These are phyloP conservation scores for Canavalia gladiata DNA, from an alignment of 306 rosid genomes.

Conservation along the genomic window DNA sequence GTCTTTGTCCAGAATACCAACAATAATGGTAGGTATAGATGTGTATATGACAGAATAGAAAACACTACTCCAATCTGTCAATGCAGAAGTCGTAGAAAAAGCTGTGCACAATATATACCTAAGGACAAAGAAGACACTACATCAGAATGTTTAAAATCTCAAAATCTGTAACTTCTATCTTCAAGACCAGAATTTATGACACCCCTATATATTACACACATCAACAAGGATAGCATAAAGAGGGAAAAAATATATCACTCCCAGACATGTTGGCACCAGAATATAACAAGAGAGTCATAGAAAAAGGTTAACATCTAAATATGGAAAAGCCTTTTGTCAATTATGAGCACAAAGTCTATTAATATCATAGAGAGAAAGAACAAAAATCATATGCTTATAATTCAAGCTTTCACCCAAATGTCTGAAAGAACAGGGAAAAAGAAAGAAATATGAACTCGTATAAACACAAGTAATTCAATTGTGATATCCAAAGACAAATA, in stretches of 20 bases:
- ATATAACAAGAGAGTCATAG: constrained; percentile 16
- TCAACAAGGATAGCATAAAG: constrained; percentile 17
- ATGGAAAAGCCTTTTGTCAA: constrained; percentile 21
- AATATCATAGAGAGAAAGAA: constrained; percentile 34
- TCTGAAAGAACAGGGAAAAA: constrained; percentile 2
- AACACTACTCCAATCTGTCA: constrained; percentile 99
- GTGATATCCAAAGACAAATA: constrained; percentile 39
- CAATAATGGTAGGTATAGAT: constrained; percentile 91
- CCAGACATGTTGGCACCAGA: constrained; percentile 35
- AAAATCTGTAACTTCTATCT: constrained; percentile 36
- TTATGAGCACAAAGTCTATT: constrained; percentile 17
- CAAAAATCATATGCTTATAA: constrained; percentile 17
- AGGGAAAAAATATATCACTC: constrained; percentile 32
- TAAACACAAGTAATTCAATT: constrained; percentile 24
- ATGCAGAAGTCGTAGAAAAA: constrained; percentile 90
- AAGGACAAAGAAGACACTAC: constrained; percentile 41
- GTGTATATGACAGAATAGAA: constrained; percentile 94
- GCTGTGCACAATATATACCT: constrained; percentile 95
- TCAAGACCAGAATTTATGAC: constrained; percentile 31
- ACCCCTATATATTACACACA: constrained; percentile 6
- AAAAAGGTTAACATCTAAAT: constrained; percentile 5
- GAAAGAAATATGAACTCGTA: constrained; percentile 10
- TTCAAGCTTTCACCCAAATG: constrained; percentile 27
- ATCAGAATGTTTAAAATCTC: constrained; percentile 38
- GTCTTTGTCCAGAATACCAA: constrained; percentile 94